These are phyloP conservation scores for Lachnellula subtilissima DNA, from an alignment of 2,329 filamentous ascomycete genomes.

Conservation along the genomic window DNA sequence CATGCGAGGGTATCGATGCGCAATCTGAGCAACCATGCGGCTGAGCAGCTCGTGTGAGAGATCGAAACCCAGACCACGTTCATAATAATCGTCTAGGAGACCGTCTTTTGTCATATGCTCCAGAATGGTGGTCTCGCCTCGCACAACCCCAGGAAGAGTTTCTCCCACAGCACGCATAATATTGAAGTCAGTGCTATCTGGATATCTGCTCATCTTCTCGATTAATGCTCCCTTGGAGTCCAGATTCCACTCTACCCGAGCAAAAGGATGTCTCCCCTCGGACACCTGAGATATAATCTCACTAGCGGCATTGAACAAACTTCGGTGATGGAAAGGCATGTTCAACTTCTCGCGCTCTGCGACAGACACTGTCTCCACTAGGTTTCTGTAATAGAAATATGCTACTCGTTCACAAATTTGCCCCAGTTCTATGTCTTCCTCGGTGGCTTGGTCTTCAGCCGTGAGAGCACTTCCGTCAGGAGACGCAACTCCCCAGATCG, in stretches of 20 bases:
- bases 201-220: not conserved
- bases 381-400: conserved; percentile 5
- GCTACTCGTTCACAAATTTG: not conserved
- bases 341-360: not conserved
- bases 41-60: conserved; percentile 84
- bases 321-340: not conserved
- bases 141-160: conserved; percentile 1
- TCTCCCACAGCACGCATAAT: conserved; percentile 1
- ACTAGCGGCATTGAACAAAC: not conserved
- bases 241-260: not conserved
- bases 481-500: not conserved
- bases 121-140: conserved; percentile 1
- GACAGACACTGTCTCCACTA: not conserved
- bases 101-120: conserved; percentile 5
- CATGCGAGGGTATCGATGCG: conserved; percentile 23
- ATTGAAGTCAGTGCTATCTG: not conserved
- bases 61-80: conserved; percentile 62
- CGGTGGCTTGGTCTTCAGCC: not conserved
- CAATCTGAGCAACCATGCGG: conserved; percentile 58
- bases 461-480: conserved; percentile 2
- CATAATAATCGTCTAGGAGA: conserved; percentile 6
- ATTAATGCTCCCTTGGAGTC: not conserved
- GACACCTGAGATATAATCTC: not conserved
- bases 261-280: not conserved
- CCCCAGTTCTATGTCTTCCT: not conserved